Percentiles rank a stretch among this genome's conserved stretches.
phyloP scores from a whole-genome alignment of 2,329 filamentous ascomycete genomes.

The Alternaria ethzedia region DNA sequence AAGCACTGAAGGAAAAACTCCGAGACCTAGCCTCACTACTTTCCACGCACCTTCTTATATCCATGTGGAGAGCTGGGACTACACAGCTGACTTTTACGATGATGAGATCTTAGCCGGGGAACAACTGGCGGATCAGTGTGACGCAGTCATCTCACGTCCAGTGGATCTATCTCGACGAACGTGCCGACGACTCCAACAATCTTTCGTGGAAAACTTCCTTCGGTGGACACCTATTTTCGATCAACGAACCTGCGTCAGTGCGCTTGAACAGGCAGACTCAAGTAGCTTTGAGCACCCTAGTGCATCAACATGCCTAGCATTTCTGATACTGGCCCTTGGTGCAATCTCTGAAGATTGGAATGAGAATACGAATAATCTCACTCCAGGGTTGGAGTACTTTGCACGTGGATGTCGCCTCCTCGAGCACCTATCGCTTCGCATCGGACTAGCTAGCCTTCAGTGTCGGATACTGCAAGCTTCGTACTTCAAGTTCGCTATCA shows the following conservation, averaged over 20 bases:
- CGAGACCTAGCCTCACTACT: slow-evolving; percentile 30
- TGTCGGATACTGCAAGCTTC: slow-evolving; percentile 36
- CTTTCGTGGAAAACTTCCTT: slow-evolving; percentile 36
- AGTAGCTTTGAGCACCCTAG: slow-evolving; percentile 14
- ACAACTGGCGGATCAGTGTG: slow-evolving; percentile 30
- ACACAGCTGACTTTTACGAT: slow-evolving; percentile 37
- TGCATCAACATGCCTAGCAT: slow-evolving; percentile 27
- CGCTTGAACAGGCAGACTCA: slow-evolving; percentile 21
- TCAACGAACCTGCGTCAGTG: slow-evolving; percentile 24
- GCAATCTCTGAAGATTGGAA: slow-evolving; percentile 29
- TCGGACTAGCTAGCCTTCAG: slow-evolving; percentile 28
- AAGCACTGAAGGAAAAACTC: slow-evolving; percentile 29
- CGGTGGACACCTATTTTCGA: slow-evolving; percentile 38
- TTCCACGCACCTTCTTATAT: slow-evolving; percentile 32
- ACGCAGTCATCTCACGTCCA: slow-evolving; percentile 16
- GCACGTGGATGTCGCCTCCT: slow-evolving; percentile 28
- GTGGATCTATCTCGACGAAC: slow-evolving; percentile 28
- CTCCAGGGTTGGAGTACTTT: slow-evolving; percentile 35
- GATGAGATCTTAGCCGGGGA: slow-evolving; percentile 35
- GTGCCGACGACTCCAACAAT: slow-evolving; percentile 31
- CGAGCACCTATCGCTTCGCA: slow-evolving; percentile 27
- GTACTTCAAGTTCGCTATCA: slow-evolving; percentile 35
- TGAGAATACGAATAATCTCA: slow-evolving; percentile 16
- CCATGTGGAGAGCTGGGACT: slow-evolving; percentile 37
- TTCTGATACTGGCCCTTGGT: slow-evolving; percentile 31